phyloP scores from a whole-genome alignment of 1,284 basidiomycete genomes.

The Psilocybe mexicana region DNA sequence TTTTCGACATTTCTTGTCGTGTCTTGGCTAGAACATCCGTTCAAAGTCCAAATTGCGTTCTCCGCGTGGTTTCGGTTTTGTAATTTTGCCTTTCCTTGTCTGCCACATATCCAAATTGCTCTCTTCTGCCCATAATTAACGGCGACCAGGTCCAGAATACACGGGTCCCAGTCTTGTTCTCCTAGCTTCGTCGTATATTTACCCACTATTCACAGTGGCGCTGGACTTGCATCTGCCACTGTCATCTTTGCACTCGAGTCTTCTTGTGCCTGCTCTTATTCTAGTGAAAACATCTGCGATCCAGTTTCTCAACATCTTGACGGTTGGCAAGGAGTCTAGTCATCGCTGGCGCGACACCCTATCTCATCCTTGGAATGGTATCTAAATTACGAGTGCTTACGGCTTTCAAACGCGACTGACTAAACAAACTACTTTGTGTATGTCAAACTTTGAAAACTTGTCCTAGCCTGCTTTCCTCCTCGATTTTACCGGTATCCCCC shows the following conservation, averaged over 20 bases:
- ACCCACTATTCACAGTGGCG: conserved; percentile 4
- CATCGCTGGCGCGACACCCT: neutral
- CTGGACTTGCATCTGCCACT: conserved; percentile 10
- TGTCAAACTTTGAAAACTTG: conserved; percentile 3
- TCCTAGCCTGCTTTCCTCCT: conserved; percentile 13
- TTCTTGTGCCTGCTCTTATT: conserved; percentile 5
- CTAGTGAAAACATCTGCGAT: neutral
- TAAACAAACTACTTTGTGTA: neutral
- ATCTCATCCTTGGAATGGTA: neutral
- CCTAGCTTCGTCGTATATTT: neutral
- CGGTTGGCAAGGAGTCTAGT: conserved; percentile 5
- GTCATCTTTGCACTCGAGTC: conserved; percentile 10
- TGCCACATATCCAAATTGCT: conserved; percentile 3
- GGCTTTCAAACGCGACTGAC: neutral
- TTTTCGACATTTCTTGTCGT: conserved; percentile 7
- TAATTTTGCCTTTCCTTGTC: neutral
- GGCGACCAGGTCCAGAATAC: conserved; percentile 6
- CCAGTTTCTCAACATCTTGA: conserved; percentile 4
- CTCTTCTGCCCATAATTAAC: conserved; percentile 13
- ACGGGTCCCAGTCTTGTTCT: neutral
- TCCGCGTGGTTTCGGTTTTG: neutral
- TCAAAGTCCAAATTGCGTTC: conserved; percentile 17
- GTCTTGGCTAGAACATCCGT: conserved; percentile 8
- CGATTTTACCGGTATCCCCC: conserved; percentile 16
- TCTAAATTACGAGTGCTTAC: neutral